Percentiles rank a stretch among this genome's conserved stretches.
phyloP scores from a whole-genome alignment of 2,329 filamentous ascomycete species.

The Macroventuria anomochaeta region DNA sequence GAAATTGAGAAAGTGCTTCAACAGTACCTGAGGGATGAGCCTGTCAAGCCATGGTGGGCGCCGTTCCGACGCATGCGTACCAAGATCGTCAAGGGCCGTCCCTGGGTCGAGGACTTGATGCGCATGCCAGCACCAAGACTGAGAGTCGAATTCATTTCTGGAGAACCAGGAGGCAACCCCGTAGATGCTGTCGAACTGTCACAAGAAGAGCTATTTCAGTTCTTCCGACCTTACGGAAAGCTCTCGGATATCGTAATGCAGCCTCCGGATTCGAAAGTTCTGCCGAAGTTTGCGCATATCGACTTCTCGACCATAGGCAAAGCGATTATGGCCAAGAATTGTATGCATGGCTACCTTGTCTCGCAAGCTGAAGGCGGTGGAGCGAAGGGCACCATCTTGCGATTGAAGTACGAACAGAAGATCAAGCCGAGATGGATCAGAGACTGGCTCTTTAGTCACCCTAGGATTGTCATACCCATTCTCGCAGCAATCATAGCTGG shows the following conservation, averaged over 20 bases:
- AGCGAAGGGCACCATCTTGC: constrained; percentile 75
- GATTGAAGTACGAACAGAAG: constrained; percentile 82
- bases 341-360: constrained; percentile 83
- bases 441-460: constrained; percentile 87
- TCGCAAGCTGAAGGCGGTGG: constrained; percentile 73
- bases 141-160: constrained; percentile 83
- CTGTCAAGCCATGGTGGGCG: constrained; percentile 88
- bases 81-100: constrained; percentile 78
- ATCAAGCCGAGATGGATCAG: constrained; percentile 79
- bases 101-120: constrained; percentile 93
- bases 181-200: constrained; percentile 76
- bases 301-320: constrained; percentile 77
- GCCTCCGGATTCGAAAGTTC: constrained; percentile 81
- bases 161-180: constrained; percentile 72
- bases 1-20: constrained; percentile 68
- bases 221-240: constrained; percentile 91
- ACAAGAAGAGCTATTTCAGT: constrained; percentile 83
- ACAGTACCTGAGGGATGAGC: constrained; percentile 69
- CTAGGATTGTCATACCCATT: constrained; percentile 83
- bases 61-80: constrained; percentile 77
- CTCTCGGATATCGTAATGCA: constrained; percentile 84
- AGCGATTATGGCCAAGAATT: constrained; percentile 89
- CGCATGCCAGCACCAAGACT: constrained; percentile 78
- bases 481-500: constrained; percentile 81
- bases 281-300: constrained; percentile 80